Evolutionary conservation across 2,329 filamentous ascomycete species (phyloP).

Genomic region (Beauveria sp.): DNA sequence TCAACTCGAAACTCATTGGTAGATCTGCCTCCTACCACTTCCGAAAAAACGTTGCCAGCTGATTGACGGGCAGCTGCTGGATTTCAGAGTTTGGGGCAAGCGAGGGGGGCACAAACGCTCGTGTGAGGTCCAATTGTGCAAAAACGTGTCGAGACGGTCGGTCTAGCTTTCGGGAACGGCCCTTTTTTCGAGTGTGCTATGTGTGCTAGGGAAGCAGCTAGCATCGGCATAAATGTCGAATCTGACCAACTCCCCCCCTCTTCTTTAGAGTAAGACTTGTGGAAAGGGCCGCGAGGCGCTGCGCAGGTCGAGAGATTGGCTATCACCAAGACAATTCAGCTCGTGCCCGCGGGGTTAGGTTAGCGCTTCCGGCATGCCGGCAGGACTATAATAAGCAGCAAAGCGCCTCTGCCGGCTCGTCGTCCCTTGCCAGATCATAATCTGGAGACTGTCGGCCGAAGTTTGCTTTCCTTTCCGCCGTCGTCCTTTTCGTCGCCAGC

Average conservation of each 20-base stretch:
- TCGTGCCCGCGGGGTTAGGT: not conserved
- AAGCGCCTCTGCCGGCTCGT: no score
- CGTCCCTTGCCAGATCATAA: no score
- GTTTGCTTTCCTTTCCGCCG: no score
- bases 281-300: not conserved
- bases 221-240: slow-evolving; percentile 1
- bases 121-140: slow-evolving; percentile 1
- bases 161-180: slow-evolving; percentile 5
- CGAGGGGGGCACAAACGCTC: not conserved
- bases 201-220: not conserved
- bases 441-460: no score
- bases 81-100: not conserved
- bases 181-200: not conserved
- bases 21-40: no score
- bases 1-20: no score
- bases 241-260: not conserved
- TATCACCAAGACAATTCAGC: not conserved
- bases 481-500: no score
- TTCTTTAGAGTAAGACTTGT: slow-evolving; percentile 2
- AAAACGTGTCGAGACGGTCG: slow-evolving; percentile 4
- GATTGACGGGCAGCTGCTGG: not conserved
- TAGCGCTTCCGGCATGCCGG: slow-evolving; percentile 1
- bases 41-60: no score
- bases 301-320: not conserved
- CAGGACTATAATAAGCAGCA: not conserved